Percentiles rank a stretch among this genome's conserved stretches.
These are phyloP conservation scores for Citrus unshiu DNA, from an alignment of 345 rosid genomes.

Conservation along the genomic window DNA sequence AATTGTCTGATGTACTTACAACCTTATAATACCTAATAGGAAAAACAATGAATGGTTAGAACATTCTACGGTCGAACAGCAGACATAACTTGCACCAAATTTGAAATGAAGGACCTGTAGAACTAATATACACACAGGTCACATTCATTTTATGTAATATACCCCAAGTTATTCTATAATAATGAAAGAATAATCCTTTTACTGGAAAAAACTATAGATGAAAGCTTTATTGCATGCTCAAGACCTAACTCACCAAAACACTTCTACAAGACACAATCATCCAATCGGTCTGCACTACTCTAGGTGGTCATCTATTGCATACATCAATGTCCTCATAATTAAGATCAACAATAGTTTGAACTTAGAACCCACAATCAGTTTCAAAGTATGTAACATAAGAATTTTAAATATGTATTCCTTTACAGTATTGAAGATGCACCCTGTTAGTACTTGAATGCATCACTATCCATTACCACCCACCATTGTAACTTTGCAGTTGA, in stretches of 20 bases:
- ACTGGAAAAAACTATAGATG: not conserved
- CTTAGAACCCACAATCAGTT: not conserved
- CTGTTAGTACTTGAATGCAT: not conserved
- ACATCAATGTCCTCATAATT: not conserved
- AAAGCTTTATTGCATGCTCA: not conserved
- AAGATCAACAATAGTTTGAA: not conserved
- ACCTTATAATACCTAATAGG: slow-evolving; percentile 68
- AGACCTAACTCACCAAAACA: not conserved
- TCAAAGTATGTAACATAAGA: not conserved
- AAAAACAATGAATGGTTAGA: slow-evolving; percentile 7
- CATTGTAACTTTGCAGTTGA: not conserved
- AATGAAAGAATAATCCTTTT: not conserved
- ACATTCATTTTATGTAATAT: not conserved
- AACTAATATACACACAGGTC: not conserved
- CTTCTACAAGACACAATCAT: not conserved
- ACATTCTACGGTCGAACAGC: not conserved
- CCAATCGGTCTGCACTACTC: not conserved
- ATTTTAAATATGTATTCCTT: not conserved
- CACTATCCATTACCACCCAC: not conserved
- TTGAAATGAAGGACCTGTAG: not conserved
- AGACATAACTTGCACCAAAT: not conserved
- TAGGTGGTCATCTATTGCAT: not conserved
- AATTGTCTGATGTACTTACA: slow-evolving; percentile 71
- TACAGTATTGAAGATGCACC: not conserved
- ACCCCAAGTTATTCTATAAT: not conserved